phyloP scores from a whole-genome alignment of 2,329 filamentous ascomycete species.

The Cercospora sp. region DNA sequence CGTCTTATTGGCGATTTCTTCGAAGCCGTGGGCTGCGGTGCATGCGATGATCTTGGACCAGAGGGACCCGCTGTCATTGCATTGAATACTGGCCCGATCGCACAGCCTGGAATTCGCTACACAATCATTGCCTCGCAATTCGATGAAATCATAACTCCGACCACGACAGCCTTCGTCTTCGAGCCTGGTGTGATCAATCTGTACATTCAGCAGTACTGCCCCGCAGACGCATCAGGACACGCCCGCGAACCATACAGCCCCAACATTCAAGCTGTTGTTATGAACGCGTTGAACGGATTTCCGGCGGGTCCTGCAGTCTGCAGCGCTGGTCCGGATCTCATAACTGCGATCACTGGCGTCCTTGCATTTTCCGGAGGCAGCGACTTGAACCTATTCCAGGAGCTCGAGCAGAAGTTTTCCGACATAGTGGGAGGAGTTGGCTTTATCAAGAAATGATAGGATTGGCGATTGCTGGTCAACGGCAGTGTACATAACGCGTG shows the following conservation, averaged over 20 bases:
- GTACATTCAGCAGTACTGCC: slow-evolving; percentile 23
- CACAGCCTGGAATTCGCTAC: slow-evolving; percentile 19
- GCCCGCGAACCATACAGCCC: slow-evolving; percentile 11
- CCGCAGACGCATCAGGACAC: slow-evolving; percentile 18
- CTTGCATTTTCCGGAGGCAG: neutral
- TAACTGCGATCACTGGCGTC: neutral
- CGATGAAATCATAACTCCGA: slow-evolving; percentile 22
- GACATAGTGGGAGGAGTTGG: neutral
- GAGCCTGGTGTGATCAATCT: slow-evolving; percentile 19
- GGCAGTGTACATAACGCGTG: neutral
- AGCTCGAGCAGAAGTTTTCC: neutral
- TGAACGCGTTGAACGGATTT: slow-evolving; percentile 11
- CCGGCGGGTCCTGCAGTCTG: slow-evolving; percentile 1
- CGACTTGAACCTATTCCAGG: neutral
- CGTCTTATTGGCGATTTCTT: slow-evolving; percentile 10
- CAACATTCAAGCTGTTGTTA: slow-evolving; percentile 14
- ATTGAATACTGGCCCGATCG: slow-evolving; percentile 20
- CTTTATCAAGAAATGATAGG: neutral
- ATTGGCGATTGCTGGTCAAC: neutral
- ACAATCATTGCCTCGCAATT: slow-evolving; percentile 18
- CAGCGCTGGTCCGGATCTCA: neutral
- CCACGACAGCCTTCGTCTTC: slow-evolving; percentile 18
- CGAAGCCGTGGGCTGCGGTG: slow-evolving; percentile 8
- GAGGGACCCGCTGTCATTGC: slow-evolving; percentile 14
- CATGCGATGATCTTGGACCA: slow-evolving; percentile 16